Base-by-base conservation (phyloP, 352 stramenopile species). In the Phytopythium kandeliae region DNA sequence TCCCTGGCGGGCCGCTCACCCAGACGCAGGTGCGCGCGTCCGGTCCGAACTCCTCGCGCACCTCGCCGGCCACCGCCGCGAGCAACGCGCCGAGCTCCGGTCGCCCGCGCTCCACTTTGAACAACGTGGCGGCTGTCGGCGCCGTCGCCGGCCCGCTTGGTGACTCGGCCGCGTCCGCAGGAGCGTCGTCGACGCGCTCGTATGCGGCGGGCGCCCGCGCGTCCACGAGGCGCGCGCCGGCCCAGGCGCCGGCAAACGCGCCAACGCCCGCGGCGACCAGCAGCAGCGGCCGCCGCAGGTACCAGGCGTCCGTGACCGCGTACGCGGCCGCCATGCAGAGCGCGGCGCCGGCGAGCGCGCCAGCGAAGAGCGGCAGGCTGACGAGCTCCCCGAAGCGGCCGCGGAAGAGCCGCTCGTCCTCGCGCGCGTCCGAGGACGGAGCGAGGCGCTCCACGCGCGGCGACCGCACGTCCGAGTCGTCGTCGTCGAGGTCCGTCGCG, bases 11-110 rank as follows among this genome's bases (percentile, higher is more conserved):
- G 1, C 73, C 73, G 55, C 73, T 78, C 31, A 84, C 65, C 13
- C 77, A 68, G 26, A 84, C 36, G 12, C 54, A 61, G 24, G 80
- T 68, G 25, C 70, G 47, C 13, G 73, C 70, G 34, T 58, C 57
- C 56, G 65, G 53, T 7, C 73, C 73, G 33, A 69, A 84, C 43
- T 70, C 69, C 48, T 84, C 67, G 15, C 67, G 65, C 47, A 84
- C 75, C 43, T 84, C 70, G 47, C 57, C 56, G 41, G 81, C 70
- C 28, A 78, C 60, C 8, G 57, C 46, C 35, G 48, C 51, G 34
- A 84, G 40, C 25, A 62, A 49, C 15, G 59, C 55, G 26, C 38
- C 34, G 19, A 81, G 59, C 12, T 84, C 67, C 13, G 73, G 73
- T 21, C 72, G 69, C n/a, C 67, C 33, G 22, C 60, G 63, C 31